These are phyloP conservation scores for Takashimella tepidaria DNA, from an alignment of 1,284 basidiomycete genomes.

Conservation along the genomic window DNA sequence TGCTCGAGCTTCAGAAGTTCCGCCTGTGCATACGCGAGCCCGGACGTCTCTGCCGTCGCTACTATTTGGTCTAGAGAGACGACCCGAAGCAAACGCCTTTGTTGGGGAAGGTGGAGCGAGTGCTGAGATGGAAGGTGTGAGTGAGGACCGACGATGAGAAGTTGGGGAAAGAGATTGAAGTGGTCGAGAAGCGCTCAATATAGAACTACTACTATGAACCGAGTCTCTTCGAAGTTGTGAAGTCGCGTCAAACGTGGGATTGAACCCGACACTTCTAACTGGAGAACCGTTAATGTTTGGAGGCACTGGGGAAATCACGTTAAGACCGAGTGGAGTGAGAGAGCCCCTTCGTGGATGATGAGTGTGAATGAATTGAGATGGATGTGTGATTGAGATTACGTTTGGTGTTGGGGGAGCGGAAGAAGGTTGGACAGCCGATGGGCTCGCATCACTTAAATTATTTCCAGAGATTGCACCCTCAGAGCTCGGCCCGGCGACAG, in stretches of 20 bases:
- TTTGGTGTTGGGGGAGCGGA: conserved; percentile 44
- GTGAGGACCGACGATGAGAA: conserved; percentile 27
- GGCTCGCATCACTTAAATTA: not conserved
- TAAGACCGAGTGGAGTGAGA: conserved; percentile 43
- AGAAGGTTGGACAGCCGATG: conserved; percentile 17
- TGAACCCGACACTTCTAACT: conserved; percentile 31
- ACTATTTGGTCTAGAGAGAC: conserved; percentile 18
- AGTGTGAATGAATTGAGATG: conserved; percentile 46
- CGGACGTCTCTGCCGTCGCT: conserved; percentile 20
- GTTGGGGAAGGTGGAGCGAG: conserved; percentile 36
- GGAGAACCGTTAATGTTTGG: conserved; percentile 22
- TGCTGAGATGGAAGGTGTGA: conserved; percentile 33
- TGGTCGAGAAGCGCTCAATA: conserved; percentile 2
- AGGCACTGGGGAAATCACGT: conserved; percentile 45
- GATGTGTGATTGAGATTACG: conserved; percentile 40
- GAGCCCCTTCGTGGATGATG: conserved; percentile 46
- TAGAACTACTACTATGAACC: conserved; percentile 14
- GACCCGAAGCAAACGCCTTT: conserved; percentile 26
- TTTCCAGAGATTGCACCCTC: not conserved
- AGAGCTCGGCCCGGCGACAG: not conserved
- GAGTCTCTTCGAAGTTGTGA: conserved; percentile 14
- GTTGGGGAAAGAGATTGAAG: conserved; percentile 4
- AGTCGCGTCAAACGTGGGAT: conserved; percentile 4
- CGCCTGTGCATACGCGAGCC: conserved; percentile 14
- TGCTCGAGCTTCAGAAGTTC: not conserved